Base-by-base conservation (phyloP, 805 yeast genomes). In the Myxozyma monticola region DNA sequence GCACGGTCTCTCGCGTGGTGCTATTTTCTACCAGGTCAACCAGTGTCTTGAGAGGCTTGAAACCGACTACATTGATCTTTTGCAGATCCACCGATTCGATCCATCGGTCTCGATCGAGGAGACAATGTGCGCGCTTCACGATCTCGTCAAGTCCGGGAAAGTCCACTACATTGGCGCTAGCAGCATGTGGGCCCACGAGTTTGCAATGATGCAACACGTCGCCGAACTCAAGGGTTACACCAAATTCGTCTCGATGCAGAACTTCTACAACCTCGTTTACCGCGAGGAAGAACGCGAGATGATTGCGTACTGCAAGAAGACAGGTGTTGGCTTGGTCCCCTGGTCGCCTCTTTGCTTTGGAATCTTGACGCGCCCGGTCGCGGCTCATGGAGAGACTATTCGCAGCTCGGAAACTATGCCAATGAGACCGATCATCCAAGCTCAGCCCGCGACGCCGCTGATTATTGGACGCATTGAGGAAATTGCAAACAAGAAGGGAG, bases 281-380 rank as follows among this genome's bases (percentile, higher is more conserved):
- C 70, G 87, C n/a, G 85, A 81, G 59, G 85, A 81, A 48, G 87
- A 83, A 62, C 66, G 80, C 20, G 87, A 82, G 60, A 68, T 80
- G 74, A 76, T 73, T 51, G 77, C 76, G 18, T 82, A 68, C 63
- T 78, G 83, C 53, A 66, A 75, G 21, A 70, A 68, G 41, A 74
- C 75, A 15, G 76, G 76, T 9, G 76, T 82, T 35, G 84, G 82
- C 1, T 48, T 80, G 18, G 72, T 79, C 42, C 86, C 85, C 4
- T 82, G 80, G 79, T 74, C 80, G 5, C 85, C 85, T 22, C 64
- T 72, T 45, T 80, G 80, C 4, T 64, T 76, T 49, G 86, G 86
- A 9, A 24, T 74, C 1, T 66, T 81, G 5, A 22, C 45, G n/a
- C 71, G 83, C 53, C 81, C 85, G 20, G 41, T 42, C n/a, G 33